Percentiles rank a stretch among this genome's conserved stretches.
These are phyloP conservation scores for Lentinula guzmanii DNA, from an alignment of 768 basidiomycete genomes.

Conservation along the genomic window DNA sequence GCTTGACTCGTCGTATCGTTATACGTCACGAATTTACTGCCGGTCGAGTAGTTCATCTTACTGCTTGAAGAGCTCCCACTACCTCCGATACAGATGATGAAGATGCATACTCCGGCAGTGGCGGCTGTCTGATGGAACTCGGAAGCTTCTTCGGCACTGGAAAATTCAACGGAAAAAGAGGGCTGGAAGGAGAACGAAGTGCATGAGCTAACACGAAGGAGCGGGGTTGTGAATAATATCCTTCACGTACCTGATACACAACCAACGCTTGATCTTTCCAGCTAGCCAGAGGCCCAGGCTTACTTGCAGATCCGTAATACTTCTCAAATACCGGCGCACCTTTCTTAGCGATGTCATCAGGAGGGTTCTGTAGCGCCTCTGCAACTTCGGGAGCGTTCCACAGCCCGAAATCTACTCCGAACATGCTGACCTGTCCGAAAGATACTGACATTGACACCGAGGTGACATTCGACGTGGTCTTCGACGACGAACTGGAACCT, in stretches of 20 bases:
- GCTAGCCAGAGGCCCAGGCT: constrained; percentile 2
- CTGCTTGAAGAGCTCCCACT: background rate
- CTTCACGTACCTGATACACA: background rate
- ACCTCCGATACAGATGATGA: constrained; percentile 5
- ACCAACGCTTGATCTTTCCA: constrained; percentile 4
- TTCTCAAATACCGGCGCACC: background rate
- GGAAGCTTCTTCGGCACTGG: background rate
- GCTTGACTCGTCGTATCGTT: constrained; percentile 2
- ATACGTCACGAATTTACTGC: constrained; percentile 1
- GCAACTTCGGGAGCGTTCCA: background rate
- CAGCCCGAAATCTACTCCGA: background rate
- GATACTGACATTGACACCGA: background rate
- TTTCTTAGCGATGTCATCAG: background rate
- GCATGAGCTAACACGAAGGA: background rate
- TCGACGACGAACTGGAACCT: background rate
- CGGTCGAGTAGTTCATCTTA: background rate
- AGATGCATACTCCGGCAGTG: background rate
- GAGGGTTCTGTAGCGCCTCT: background rate
- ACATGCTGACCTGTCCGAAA: background rate
- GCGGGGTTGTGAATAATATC: background rate
- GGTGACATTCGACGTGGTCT: background rate
- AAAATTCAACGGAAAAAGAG: background rate
- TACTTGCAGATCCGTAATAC: background rate
- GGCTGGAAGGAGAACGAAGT: background rate
- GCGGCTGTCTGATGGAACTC: background rate